Percentiles rank a stretch among this genome's conserved stretches.
Evolutionary conservation across 2,329 filamentous ascomycete genomes (phyloP).

Genomic region (Penicillium sp.): DNA sequence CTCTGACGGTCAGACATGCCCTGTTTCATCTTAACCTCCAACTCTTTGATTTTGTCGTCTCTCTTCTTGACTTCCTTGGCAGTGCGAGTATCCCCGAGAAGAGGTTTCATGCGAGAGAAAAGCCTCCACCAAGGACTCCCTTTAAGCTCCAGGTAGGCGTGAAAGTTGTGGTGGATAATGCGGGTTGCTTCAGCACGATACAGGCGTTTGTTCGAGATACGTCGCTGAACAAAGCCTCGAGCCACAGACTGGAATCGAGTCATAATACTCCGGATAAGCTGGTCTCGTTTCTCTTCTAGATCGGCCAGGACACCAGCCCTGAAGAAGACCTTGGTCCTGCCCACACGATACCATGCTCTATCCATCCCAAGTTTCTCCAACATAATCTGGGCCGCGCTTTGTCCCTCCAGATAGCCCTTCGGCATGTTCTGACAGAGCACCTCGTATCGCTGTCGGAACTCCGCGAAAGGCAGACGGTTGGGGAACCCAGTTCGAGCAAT

Average conservation of each 20-base stretch:
- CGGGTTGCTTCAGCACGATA: conserved; percentile 92
- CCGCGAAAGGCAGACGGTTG: conserved; percentile 84
- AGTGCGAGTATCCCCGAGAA: conserved; percentile 86
- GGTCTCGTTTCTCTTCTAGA: conserved; percentile 90
- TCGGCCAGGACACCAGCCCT: conserved; percentile 92
- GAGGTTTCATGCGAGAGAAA: conserved; percentile 89
- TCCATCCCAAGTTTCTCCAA: conserved; percentile 86
- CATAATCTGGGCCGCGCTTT: conserved; percentile 79
- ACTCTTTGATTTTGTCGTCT: conserved; percentile 85
- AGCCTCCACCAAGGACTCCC: conserved; percentile 97
- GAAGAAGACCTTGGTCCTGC: conserved; percentile 97
- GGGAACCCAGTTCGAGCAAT: conserved; percentile 97
- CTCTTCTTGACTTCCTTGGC: conserved; percentile 91
- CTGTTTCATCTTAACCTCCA: conserved; percentile 77
- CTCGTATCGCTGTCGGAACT: conserved; percentile 94
- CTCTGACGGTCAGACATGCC: conserved; percentile 72
- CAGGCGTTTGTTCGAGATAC: conserved; percentile 85
- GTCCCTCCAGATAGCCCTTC: conserved; percentile 85
- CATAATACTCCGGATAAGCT: conserved; percentile 91
- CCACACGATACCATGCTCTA: conserved; percentile 82
- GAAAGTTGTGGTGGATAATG: conserved; percentile 93
- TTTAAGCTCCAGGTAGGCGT: conserved; percentile 83
- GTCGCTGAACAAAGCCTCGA: conserved; percentile 81
- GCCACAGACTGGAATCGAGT: conserved; percentile 88
- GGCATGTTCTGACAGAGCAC: conserved; percentile 87